A percentile compares a stretch with the other conserved stretches of the same genome.
Conservation (phyloP, 2,329 filamentous ascomycete species). For the Alternaria hordeiaustralica region DNA sequence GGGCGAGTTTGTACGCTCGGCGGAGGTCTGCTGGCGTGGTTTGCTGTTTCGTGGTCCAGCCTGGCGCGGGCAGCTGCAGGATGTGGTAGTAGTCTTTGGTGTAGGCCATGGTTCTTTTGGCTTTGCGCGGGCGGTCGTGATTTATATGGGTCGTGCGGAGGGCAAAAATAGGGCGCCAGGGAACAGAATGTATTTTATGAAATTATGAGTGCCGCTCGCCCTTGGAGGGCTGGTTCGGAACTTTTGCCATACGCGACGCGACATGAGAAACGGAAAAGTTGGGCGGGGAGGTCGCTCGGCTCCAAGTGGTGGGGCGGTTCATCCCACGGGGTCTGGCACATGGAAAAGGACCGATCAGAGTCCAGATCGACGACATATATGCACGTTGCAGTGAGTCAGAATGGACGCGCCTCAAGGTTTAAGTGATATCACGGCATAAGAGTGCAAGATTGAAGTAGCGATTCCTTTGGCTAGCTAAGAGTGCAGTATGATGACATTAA, state of each 20-base stretch:
- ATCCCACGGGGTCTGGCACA: slow-evolving; percentile 12
- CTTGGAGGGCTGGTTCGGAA: not conserved
- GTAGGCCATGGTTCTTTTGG: slow-evolving; percentile 23
- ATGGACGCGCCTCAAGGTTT: not conserved
- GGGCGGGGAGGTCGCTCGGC: slow-evolving; percentile 10
- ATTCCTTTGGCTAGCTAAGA: slow-evolving; percentile 41
- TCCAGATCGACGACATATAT: slow-evolving; percentile 3
- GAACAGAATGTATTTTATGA: fast-evolving
- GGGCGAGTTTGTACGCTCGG: slow-evolving; percentile 62
- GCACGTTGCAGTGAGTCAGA: not conserved
- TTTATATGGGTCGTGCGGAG: not conserved
- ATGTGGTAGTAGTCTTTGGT: slow-evolving; percentile 41
- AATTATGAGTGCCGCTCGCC: not conserved
- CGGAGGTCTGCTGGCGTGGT: slow-evolving; percentile 14
- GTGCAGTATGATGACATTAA: slow-evolving; percentile 34
- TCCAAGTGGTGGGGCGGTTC: slow-evolving; percentile 17
- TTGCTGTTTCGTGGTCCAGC: slow-evolving; percentile 3
- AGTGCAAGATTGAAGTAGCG: slow-evolving; percentile 28
- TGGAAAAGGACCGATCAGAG: slow-evolving; percentile 16
- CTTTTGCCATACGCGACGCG: slow-evolving; percentile 7
- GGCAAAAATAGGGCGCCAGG: too few species aligned
- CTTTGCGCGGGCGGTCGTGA: not conserved
- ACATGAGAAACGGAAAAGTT: slow-evolving; percentile 14
- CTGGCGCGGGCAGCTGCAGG: slow-evolving; percentile 27
- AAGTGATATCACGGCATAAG: not conserved